Base-by-base conservation (phyloP, 108 stramenopile genomes). In the Mediolabrus comicus region DNA sequence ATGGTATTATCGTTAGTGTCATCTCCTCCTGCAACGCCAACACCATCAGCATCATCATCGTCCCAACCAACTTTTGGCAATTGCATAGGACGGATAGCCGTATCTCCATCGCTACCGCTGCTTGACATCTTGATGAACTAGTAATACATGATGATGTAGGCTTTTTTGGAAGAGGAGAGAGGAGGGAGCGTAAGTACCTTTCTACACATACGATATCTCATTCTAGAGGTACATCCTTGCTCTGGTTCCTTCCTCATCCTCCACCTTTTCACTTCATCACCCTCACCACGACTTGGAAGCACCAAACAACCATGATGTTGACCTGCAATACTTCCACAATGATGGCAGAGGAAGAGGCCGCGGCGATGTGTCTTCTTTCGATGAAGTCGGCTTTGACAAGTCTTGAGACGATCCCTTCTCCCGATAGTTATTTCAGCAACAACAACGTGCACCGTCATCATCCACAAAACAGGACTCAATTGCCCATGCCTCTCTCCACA, bases 1-100 rank as follows among this genome's bases (percentile, higher is more conserved):
- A 31, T 49, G 22, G 46, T n/a, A 49, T 43, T 43, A 17, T 19
- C 46, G 16, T 22, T 22, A 22, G 5, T 49, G 46, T n/a, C n/a
- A n/a, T n/a, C n/a, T n/a, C n/a, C 22, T 49, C 22, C 46, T 22
- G 19, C 46, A 8, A 17, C 43, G 14, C 19, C 16, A 4, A 10
- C 6, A 39, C 31, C 12, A 26, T 58, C 26, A 9, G 34, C 24
- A 34, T 59, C 68, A 56, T 69, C 67, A 28, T 65, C 64, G 49
- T 26, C 68, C 68, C 68, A 69, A 14, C 68, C 68, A 12, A 69
- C 43, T 28, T 69, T 58, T 4, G 68, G 68, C 55, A 69, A 38
- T 51, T 69, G 68, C 25, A 69, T 30, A 13, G 68, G 68, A 5
- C 57, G 68, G 26, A 17, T 49, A 1, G 46, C 19, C 46, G 22